Evolutionary conservation across 2,329 filamentous ascomycete genomes (phyloP).

Genomic region (Taxawa tesnikishii): DNA sequence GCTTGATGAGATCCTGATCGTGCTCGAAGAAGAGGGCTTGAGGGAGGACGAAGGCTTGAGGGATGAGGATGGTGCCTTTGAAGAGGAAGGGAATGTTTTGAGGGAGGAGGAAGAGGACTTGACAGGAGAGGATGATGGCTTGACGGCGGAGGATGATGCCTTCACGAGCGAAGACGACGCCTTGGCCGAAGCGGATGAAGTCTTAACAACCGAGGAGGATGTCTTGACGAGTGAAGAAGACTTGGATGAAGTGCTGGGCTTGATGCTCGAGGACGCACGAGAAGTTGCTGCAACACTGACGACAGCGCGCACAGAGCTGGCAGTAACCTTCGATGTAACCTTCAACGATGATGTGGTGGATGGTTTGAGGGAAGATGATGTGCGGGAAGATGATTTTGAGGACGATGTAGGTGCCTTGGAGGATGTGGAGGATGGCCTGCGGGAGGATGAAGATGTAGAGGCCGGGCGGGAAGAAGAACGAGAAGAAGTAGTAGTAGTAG

Average conservation of each 20-base stretch:
- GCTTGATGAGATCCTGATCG: background rate
- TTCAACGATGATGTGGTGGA: too few relatives aligned
- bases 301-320: slow-evolving; percentile 4
- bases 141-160: slow-evolving; percentile 4
- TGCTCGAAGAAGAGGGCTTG: slow-evolving; percentile 4
- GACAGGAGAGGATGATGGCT: slow-evolving; percentile 1
- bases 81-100: slow-evolving; percentile 2
- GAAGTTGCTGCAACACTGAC: slow-evolving; percentile 1
- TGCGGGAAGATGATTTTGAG: slow-evolving; percentile 5
- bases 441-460: slow-evolving; percentile 5
- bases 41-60: slow-evolving; percentile 4
- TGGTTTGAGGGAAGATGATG: too few relatives aligned
- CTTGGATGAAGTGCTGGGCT: background rate
- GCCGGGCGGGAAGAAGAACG: slow-evolving; percentile 2
- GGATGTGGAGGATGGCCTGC: slow-evolving; percentile 5
- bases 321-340: slow-evolving; percentile 2
- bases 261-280: too few relatives aligned
- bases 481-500: background rate
- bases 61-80: slow-evolving; percentile 5
- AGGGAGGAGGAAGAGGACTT: slow-evolving; percentile 3
- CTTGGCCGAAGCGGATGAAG: slow-evolving; percentile 7
- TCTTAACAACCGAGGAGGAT: slow-evolving; percentile 7
- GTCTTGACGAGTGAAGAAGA: slow-evolving; percentile 6
- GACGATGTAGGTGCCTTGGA: slow-evolving; percentile 4
- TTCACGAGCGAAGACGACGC: slow-evolving; percentile 2